Evolutionary conservation across 129 eudicot species (phyloP).

Genomic region (Ambrosia artemisiifolia): DNA sequence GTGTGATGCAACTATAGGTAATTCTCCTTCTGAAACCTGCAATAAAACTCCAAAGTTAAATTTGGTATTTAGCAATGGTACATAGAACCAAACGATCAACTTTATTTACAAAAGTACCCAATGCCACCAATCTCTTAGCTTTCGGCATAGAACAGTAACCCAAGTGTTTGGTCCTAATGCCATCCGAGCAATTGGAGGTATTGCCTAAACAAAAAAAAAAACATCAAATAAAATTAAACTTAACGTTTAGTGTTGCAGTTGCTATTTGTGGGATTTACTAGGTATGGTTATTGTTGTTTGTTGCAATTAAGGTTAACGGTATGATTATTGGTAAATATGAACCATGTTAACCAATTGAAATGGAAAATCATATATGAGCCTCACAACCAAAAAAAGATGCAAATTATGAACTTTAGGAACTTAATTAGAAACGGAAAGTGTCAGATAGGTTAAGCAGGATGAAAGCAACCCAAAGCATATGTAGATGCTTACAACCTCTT

Average conservation of each 20-base stretch:
- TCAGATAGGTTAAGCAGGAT: neutral
- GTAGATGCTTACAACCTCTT: neutral
- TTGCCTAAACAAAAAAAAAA: conserved; percentile 45
- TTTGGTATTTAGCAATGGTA: neutral
- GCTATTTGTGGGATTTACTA: too few relatives aligned
- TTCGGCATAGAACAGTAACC: conserved; percentile 90
- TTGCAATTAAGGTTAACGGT: neutral
- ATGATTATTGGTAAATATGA: neutral
- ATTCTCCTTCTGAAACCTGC: conserved; percentile 96
- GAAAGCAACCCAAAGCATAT: neutral
- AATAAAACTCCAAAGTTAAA: conserved; percentile 22
- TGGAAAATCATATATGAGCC: conserved; percentile 2
- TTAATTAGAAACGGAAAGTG: neutral
- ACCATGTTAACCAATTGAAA: neutral
- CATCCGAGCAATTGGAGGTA: conserved; percentile 90
- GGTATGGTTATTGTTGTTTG: too few relatives aligned
- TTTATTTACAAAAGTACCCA: conserved; percentile 58
- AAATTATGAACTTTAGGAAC: too few relatives aligned
- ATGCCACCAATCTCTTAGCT: conserved; percentile 98
- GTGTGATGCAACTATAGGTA: conserved; percentile 90
- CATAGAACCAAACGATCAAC: neutral
- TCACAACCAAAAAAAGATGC: conserved; percentile 10
- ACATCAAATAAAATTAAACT: neutral
- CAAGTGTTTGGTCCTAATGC: conserved; percentile 89
- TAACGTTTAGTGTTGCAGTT: neutral